These are phyloP conservation scores for Mrakia hoshinonis DNA, from an alignment of 768 basidiomycete genomes.

Conservation along the genomic window DNA sequence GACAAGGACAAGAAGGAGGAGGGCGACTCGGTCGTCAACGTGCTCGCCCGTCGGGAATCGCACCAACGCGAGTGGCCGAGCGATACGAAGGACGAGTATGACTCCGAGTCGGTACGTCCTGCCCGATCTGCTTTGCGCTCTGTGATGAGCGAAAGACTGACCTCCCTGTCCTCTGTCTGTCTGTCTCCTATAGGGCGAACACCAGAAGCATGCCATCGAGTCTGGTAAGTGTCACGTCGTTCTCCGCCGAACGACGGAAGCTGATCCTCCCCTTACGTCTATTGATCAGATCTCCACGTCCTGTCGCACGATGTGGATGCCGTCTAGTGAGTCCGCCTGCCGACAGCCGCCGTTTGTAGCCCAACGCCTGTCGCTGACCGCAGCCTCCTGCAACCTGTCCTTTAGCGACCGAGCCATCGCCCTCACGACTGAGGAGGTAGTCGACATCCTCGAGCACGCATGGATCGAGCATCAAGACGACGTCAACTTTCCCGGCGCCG, in stretches of 20 bases:
- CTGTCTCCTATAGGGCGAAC: not conserved
- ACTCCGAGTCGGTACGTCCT: not conserved
- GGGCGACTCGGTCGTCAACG: not conserved
- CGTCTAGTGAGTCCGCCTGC: not conserved
- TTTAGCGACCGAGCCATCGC: constrained; percentile 25
- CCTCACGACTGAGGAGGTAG: constrained; percentile 16
- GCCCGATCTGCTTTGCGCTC: not conserved
- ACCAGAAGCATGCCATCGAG: not conserved
- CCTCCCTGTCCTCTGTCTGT: no score
- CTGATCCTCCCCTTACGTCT: not conserved
- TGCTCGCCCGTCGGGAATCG: not conserved
- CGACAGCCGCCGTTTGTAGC: no score
- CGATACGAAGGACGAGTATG: not conserved
- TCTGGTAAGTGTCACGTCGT: not conserved
- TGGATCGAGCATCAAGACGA: constrained; percentile 20
- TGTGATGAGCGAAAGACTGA: no score
- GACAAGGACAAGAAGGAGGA: not conserved
- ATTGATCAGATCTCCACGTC: constrained; percentile 14
- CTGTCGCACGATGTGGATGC: constrained; percentile 25
- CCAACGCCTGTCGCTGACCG: no score
- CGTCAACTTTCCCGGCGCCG: constrained; percentile 18
- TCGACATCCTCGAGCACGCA: constrained; percentile 26
- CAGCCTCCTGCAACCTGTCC: not conserved
- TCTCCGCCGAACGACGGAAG: not conserved
- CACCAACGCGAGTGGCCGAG: constrained; percentile 1